Percentiles rank a stretch among this genome's conserved stretches.
These are phyloP conservation scores for Cryptococcus sp. DNA, from an alignment of 1,284 basidiomycete genomes.

Conservation along the genomic window DNA sequence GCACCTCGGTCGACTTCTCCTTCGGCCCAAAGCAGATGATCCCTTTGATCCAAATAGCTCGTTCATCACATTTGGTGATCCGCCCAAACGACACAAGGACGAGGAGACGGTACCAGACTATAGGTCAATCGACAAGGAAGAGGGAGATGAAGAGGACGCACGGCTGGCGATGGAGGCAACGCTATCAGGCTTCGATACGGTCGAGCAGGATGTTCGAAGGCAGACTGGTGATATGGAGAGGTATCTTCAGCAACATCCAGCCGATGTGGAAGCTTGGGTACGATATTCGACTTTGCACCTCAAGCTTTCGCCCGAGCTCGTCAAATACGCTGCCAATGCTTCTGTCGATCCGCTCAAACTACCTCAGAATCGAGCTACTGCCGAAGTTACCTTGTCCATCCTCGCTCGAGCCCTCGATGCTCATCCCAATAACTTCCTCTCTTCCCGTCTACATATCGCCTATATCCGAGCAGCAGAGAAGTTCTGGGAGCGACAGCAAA, in stretches of 20 bases:
- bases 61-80: slow-evolving; percentile 11
- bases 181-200: slow-evolving; percentile 24
- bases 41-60: slow-evolving; percentile 1
- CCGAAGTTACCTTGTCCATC: slow-evolving; percentile 41
- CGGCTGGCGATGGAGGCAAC: slow-evolving; percentile 11
- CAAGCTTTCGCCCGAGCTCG: slow-evolving; percentile 12
- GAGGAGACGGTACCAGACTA: slow-evolving; percentile 10
- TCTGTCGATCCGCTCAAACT: slow-evolving; percentile 7
- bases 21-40: slow-evolving; percentile 9
- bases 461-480: slow-evolving; percentile 35
- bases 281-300: slow-evolving; percentile 37
- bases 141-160: slow-evolving; percentile 20
- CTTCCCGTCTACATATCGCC: slow-evolving; percentile 32
- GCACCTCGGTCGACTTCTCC: slow-evolving; percentile 16
- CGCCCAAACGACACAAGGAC: not conserved
- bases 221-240: slow-evolving; percentile 31
- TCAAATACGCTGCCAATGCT: not conserved
- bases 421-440: slow-evolving; percentile 20
- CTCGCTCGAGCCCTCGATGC: slow-evolving; percentile 37
- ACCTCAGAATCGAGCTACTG: slow-evolving; percentile 23
- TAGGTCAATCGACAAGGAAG: slow-evolving; percentile 8
- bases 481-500: slow-evolving; percentile 31
- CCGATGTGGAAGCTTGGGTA: slow-evolving; percentile 36
- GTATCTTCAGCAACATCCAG: slow-evolving; percentile 21
- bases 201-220: slow-evolving; percentile 25